These are phyloP conservation scores for Chlorella sorokiniana DNA, from an alignment of 139 green algal genomes.

Conservation along the genomic window DNA sequence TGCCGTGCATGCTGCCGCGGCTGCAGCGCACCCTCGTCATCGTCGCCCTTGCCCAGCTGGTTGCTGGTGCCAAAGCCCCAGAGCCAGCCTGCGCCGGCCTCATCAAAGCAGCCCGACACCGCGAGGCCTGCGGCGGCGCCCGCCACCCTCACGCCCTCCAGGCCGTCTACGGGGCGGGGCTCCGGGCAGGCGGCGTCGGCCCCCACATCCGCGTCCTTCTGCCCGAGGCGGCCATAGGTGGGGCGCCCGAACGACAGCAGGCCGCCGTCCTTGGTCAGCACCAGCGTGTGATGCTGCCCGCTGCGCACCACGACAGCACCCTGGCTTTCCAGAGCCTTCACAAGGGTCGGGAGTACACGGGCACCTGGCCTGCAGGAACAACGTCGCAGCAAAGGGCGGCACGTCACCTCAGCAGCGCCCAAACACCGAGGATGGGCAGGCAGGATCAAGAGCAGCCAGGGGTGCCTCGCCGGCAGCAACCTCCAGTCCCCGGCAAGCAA, in stretches of 20 bases:
- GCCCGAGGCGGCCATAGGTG: constrained; percentile 85
- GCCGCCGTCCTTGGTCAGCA: constrained; percentile 57
- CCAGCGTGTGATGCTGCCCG: constrained; percentile 90
- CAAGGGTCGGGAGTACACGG: constrained; percentile 40
- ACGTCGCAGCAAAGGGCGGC: not conserved
- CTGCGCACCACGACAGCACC: constrained; percentile 31
- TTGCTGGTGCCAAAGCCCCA: constrained; percentile 82
- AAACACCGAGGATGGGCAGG: no score
- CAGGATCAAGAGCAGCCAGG: no score
- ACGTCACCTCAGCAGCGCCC: no score
- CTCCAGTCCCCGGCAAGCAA: no score
- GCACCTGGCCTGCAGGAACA: constrained; percentile 27
- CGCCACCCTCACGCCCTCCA: constrained; percentile 53
- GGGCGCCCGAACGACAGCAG: constrained; percentile 76
- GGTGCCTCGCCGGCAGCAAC: no score
- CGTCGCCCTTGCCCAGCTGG: constrained; percentile 83
- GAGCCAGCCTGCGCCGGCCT: constrained; percentile 55
- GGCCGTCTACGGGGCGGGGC: constrained; percentile 44
- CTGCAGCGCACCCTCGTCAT: constrained; percentile 54
- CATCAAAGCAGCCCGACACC: constrained; percentile 62
- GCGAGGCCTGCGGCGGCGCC: constrained; percentile 67
- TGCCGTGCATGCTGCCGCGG: no score
- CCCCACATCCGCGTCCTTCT: constrained; percentile 51
- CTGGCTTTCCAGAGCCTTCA: constrained; percentile 51
- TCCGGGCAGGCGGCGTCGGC: constrained; percentile 48